These are phyloP conservation scores for Lachnellula cervina DNA, from an alignment of 2,329 filamentous ascomycete species.

Conservation along the genomic window DNA sequence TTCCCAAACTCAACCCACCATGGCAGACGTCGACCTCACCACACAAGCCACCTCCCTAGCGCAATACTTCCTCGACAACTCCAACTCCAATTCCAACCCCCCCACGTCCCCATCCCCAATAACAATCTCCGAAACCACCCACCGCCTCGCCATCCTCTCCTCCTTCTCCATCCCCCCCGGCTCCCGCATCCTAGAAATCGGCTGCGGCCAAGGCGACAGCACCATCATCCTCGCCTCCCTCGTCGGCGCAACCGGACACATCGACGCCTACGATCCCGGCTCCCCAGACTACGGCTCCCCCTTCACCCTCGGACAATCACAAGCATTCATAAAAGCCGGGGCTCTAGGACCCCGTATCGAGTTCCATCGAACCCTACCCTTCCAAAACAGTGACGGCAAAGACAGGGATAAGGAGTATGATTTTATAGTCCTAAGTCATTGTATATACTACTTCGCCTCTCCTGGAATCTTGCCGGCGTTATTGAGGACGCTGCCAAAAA, in stretches of 20 bases:
- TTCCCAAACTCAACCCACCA: too few relatives aligned
- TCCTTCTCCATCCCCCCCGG: slow-evolving; percentile 36
- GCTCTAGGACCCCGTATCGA: slow-evolving; percentile 39
- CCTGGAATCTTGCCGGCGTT: slow-evolving; percentile 33
- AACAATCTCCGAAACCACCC: slow-evolving; percentile 28
- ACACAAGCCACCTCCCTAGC: slow-evolving; percentile 1
- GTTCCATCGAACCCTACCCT: slow-evolving; percentile 38
- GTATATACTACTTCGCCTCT: slow-evolving; percentile 49
- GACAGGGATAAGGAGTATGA: slow-evolving; percentile 35
- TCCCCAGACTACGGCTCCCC: slow-evolving; percentile 45
- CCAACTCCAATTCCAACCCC: neutral
- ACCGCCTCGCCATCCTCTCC: slow-evolving; percentile 35
- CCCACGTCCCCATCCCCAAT: neutral
- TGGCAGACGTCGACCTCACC: too few relatives aligned
- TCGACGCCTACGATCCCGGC: slow-evolving; percentile 51
- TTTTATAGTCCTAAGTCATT: slow-evolving; percentile 45
- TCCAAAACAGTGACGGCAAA: slow-evolving; percentile 31
- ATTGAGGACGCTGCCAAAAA: slow-evolving; percentile 29
- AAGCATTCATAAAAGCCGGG: slow-evolving; percentile 38
- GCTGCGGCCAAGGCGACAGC: slow-evolving; percentile 56
- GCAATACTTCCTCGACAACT: slow-evolving; percentile 14
- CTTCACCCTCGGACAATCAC: slow-evolving; percentile 45
- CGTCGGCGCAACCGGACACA: slow-evolving; percentile 39
- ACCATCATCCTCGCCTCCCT: slow-evolving; percentile 48
- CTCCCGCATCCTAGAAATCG: slow-evolving; percentile 49